Conservation (phyloP, 495 filamentous ascomycete genomes). For the Lichenothelia convexa region DNA sequence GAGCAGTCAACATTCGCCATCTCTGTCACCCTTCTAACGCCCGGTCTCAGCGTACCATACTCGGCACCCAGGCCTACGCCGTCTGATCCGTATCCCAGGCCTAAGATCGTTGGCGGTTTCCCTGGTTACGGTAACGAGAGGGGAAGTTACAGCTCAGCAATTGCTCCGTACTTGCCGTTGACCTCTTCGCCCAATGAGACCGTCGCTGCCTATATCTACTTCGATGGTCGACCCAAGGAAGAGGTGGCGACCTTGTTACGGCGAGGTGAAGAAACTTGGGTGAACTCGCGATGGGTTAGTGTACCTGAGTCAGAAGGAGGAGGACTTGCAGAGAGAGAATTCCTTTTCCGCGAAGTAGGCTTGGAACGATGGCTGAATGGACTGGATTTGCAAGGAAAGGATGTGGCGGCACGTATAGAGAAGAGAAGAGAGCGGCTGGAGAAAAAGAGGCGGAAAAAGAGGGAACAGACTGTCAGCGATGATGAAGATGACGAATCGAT, state of each 20-base stretch:
- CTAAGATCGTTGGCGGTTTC: slow-evolving; percentile 57
- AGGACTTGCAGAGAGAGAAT: slow-evolving; percentile 88
- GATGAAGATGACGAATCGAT: slow-evolving; percentile 24
- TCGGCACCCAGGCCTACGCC: slow-evolving; percentile 59
- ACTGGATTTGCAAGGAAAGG: slow-evolving; percentile 65
- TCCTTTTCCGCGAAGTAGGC: slow-evolving; percentile 92
- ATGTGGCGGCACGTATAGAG: slow-evolving; percentile 69
- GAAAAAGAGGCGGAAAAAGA: slow-evolving; percentile 57
- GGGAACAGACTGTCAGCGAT: slow-evolving; percentile 17
- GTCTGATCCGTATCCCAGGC: slow-evolving; percentile 53
- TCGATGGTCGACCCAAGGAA: slow-evolving; percentile 87
- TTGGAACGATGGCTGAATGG: slow-evolving; percentile 92
- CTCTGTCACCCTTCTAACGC: slow-evolving; percentile 86
- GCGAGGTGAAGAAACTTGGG: slow-evolving; percentile 95
- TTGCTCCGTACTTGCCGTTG: slow-evolving; percentile 75
- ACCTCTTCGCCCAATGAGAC: slow-evolving; percentile 86
- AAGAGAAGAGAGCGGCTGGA: slow-evolving; percentile 72
- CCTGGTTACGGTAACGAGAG: slow-evolving; percentile 36
- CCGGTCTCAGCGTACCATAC: slow-evolving; percentile 74
- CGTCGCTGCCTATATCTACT: slow-evolving; percentile 96
- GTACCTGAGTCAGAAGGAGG: slow-evolving; percentile 80
- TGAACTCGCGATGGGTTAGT: slow-evolving; percentile 94
- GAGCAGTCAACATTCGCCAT: slow-evolving; percentile 91
- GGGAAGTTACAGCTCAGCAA: slow-evolving; percentile 35
- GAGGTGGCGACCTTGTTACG: slow-evolving; percentile 89